Evolutionary conservation across 2,329 filamentous ascomycete genomes (phyloP).

Genomic region (Simplicillium aogashimaense): DNA sequence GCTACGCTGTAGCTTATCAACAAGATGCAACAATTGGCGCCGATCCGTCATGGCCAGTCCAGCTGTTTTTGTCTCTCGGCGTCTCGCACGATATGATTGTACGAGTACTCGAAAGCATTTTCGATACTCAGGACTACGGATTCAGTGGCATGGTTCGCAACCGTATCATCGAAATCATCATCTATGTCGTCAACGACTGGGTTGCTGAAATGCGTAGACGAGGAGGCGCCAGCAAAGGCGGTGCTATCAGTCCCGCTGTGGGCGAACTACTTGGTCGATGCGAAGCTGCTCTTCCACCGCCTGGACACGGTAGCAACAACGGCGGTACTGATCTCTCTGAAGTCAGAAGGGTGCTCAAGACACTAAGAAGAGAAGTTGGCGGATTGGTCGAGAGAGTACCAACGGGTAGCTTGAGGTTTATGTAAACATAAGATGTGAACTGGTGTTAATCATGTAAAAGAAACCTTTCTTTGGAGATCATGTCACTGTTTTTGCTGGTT

Average conservation of each 20-base stretch:
- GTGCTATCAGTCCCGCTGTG: constrained; percentile 31
- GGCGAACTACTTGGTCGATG: constrained; percentile 40
- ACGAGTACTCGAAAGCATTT: constrained; percentile 44
- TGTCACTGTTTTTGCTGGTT: too few relatives aligned
- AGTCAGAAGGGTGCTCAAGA: constrained; percentile 29
- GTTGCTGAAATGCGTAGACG: constrained; percentile 37
- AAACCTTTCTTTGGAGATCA: not conserved
- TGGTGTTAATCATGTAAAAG: not conserved
- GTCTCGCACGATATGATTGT: constrained; percentile 47
- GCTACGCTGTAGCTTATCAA: constrained; percentile 48
- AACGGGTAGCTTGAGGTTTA: constrained; percentile 33
- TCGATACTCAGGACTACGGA: constrained; percentile 49
- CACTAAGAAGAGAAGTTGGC: constrained; percentile 32
- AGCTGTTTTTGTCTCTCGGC: constrained; percentile 44
- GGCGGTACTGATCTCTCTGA: constrained; percentile 35
- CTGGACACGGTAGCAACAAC: constrained; percentile 29
- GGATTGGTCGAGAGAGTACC: constrained; percentile 32
- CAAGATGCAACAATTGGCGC: constrained; percentile 49
- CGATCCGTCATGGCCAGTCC: constrained; percentile 45
- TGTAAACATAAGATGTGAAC: constrained; percentile 18
- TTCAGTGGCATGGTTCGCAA: constrained; percentile 41
- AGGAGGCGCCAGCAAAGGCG: constrained; percentile 28
- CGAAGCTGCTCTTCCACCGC: constrained; percentile 31
- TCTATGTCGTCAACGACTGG: constrained; percentile 38
- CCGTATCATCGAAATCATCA: constrained; percentile 45